Conservation (phyloP, 2,329 filamentous ascomycete species). For the Gnomoniopsis smithogilvyi region DNA sequence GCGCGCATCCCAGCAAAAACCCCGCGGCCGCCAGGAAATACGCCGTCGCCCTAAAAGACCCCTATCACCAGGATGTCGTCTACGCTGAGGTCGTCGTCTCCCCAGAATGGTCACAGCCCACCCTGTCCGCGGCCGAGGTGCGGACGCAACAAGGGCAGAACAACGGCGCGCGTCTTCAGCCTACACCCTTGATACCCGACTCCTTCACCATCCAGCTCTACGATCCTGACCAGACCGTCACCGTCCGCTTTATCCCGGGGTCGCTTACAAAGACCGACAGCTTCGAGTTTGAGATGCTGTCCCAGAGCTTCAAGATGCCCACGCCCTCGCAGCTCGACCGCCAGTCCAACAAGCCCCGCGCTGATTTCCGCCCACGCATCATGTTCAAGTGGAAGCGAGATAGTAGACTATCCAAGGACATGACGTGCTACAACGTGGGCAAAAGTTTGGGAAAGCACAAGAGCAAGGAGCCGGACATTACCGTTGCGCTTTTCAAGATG, state of each 20-base stretch:
- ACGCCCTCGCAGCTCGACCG: conserved; percentile 76
- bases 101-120: conserved; percentile 83
- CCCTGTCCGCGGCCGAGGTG: conserved; percentile 76
- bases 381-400: conserved; percentile 89
- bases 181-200: conserved; percentile 71
- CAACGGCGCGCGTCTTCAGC: conserved; percentile 43
- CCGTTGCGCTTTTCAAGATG: conserved; percentile 80
- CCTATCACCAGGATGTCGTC: conserved; percentile 74
- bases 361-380: conserved; percentile 65
- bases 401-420: conserved; percentile 78
- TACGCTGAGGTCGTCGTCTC: conserved; percentile 83
- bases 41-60: conserved; percentile 80
- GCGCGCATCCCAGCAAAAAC: conserved; percentile 64
- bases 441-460: conserved; percentile 71
- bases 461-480: conserved; percentile 91
- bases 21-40: conserved; percentile 77
- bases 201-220: conserved; percentile 86
- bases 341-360: conserved; percentile 41
- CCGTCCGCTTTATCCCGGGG: conserved; percentile 67
- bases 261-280: conserved; percentile 76
- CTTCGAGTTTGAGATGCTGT: conserved; percentile 93
- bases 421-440: conserved; percentile 84
- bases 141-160: conserved; percentile 48
- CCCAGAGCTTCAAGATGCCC: conserved; percentile 77
- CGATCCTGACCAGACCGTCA: conserved; percentile 83